Evolutionary conservation across 768 basidiomycete species (phyloP), one percentile per base, ranked within the genome.

Genomic region (Grammothele lineata): DNA sequence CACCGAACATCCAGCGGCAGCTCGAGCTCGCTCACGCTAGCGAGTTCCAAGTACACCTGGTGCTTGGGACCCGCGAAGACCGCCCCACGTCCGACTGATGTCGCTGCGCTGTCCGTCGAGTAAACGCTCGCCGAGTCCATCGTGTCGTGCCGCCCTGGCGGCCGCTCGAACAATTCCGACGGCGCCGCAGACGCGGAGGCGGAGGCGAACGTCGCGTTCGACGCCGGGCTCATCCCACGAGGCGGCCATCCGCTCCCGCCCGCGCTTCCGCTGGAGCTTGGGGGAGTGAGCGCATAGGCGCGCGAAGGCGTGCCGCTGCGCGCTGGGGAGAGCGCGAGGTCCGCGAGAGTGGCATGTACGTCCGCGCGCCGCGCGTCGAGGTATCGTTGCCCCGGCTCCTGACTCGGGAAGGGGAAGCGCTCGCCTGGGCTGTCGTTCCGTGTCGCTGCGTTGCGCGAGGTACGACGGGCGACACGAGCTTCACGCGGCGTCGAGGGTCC

Each of bases 51-150:
- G 15, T 41, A 19, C 26, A 18, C 25, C 26, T 38, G 7, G 8
- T 30, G 27, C 27, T 7, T 14, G 27, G 27, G 27, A 7, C 6
- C 7, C 40, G 18, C 23, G 40, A 32, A 12, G 40, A 41, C 7
- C 26, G 25, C 40, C 26, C 17, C 3, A 30, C 27, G 27, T 14
- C 8, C 8, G 27, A n/a, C 6, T 36, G 35, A 17, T 8, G n/a
- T 36, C 35, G 35, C 6, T 19, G 9, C 18, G 18, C 15, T 8
- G 35, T 36, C 18, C 5, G 42, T 23, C 42, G 42, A 43, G 42
- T 43, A 43, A 12, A 43, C 42, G 32, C 42, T 43, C 32, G 22
- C 33, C 5, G 42, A 33, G 42, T 43, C 42, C 9, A 34, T 9
- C 27, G 40, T 42, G 3, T 35, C 42, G 22, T 22, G 33, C 22